A percentile compares a stretch with the other conserved stretches of the same genome.
Evolutionary conservation across 257 asterid species (phyloP).

Genomic region (Forsythia suspensa): DNA sequence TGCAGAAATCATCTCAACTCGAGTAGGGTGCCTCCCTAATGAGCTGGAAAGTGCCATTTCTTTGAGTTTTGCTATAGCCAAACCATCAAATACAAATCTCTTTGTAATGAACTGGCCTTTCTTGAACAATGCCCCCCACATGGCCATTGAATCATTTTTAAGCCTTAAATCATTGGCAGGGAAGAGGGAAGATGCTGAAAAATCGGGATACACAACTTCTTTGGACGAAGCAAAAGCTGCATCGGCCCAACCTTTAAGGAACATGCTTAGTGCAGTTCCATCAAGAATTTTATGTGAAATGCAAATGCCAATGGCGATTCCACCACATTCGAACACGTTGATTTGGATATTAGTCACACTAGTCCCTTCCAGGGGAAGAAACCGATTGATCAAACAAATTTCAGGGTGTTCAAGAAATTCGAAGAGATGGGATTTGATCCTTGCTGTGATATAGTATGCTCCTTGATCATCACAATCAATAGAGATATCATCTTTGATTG

Average conservation of each 20-base stretch:
- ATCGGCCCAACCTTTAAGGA: conserved; percentile 58
- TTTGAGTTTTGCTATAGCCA: conserved; percentile 38
- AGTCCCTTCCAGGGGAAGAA: conserved; percentile 54
- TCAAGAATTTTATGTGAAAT: conserved; percentile 68
- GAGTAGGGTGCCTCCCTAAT: conserved; percentile 31
- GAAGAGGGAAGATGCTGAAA: conserved; percentile 48
- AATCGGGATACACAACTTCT: conserved; percentile 33
- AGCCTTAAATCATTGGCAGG: conserved; percentile 49
- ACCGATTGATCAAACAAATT: conserved; percentile 33
- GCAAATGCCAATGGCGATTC: conserved; percentile 67
- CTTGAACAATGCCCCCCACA: conserved; percentile 70
- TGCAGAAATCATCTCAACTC: conserved; percentile 67
- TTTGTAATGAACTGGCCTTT: conserved; percentile 51
- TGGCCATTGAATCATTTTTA: conserved; percentile 45
- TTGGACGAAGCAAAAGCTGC: conserved; percentile 21
- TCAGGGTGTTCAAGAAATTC: conserved; percentile 51
- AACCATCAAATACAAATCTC: conserved; percentile 54
- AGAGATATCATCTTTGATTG: conserved; percentile 49
- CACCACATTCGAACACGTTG: conserved; percentile 64
- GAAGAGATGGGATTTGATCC: conserved; percentile 27
- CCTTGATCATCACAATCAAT: conserved; percentile 70
- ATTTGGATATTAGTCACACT: conserved; percentile 59
- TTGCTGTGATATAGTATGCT: conserved; percentile 48
- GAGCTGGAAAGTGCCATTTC: conserved; percentile 17
- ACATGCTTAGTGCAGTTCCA: conserved; percentile 56